Conservation (phyloP, 192 early-diverging fungal species). For the Pilaira anomala region DNA sequence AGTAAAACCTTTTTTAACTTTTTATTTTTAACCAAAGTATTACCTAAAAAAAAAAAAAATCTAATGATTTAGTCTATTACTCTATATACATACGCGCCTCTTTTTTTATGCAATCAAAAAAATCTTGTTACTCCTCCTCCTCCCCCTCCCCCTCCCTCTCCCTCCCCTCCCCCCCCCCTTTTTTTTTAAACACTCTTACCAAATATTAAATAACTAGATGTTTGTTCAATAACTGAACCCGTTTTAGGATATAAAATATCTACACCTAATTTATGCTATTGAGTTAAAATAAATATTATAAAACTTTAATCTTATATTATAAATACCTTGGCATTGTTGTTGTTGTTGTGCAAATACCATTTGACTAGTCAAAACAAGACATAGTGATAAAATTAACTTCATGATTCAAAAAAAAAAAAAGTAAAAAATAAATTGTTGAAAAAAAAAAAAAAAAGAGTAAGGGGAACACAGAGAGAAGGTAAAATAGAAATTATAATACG, state of each 20-base stretch:
- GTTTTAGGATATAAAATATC: constrained; percentile 19
- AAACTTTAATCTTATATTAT: not conserved
- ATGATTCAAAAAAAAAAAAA: not conserved
- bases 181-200: constrained; percentile 5
- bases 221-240: constrained; percentile 4
- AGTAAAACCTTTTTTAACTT: not conserved
- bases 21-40: not conserved
- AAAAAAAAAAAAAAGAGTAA: constrained; percentile 1
- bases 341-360: not conserved
- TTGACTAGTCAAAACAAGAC: not conserved
- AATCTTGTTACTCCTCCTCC: too few species aligned
- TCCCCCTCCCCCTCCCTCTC: constrained; percentile 1
- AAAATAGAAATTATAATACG: not conserved
- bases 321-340: constrained; percentile 6
- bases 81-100: too few species aligned
- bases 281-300: not conserved
- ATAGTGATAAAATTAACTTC: constrained; percentile 1
- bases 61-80: too few species aligned
- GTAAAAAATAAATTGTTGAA: too few species aligned
- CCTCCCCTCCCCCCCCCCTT: not conserved
- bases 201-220: constrained; percentile 12
- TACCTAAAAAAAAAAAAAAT: too few species aligned
- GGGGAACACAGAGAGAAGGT: not conserved
- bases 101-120: constrained; percentile 1
- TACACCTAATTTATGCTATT: constrained; percentile 4